Base-by-base conservation (phyloP, 371 early-diverging fungal species). In the Nematocida displodere region DNA sequence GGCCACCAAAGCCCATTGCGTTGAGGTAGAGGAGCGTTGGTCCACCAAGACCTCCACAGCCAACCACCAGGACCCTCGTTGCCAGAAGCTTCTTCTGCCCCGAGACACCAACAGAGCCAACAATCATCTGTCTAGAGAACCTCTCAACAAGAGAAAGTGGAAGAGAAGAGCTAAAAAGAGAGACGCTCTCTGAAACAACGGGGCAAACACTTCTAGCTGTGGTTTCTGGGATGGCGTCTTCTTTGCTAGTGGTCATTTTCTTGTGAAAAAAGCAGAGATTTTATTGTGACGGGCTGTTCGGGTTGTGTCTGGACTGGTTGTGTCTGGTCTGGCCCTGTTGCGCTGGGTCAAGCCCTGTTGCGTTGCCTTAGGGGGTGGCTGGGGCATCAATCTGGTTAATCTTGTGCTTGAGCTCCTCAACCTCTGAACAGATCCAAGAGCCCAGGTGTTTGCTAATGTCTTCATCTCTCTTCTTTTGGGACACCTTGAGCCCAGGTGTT, bases 1-100 rank as follows among this genome's bases (percentile, higher is more conserved):
- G 76, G 17, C 86, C 85, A 4, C 89, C 92, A 8, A 95, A 85
- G 7, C 98, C 98, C 37, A 90, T 90, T 2, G 91, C 89, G 2
- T 91, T 90, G 2, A 97, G 86, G 82, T 95, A 97, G 66, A 94
- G 83, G 0, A 88, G 84, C 13, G 88, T 88, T 1, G 98, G 92
- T 0, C 92, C 86, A 0, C 98, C 97, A 4, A 97, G 86, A 0
- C 98, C 98, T 39, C 98, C 98, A 8, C 93, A 90, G 1, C 98
- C 98, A 0, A 96, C 92, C 1, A 96, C 85, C 15, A 95, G 82
- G 37, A 94, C 89, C 0, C 88, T 85, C 17, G 88, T 81, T 55
- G 89, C 88, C 24, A 87, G 85, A 54, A 97, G 81, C 50, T 85
- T 87, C 39, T 87, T 78, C 83, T 96, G 97, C 11, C 89, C 91